Evolutionary conservation across 2,329 filamentous ascomycete genomes (phyloP), one percentile per base, ranked within the genome.

Genomic region (Clarireedia monteithiana): DNA sequence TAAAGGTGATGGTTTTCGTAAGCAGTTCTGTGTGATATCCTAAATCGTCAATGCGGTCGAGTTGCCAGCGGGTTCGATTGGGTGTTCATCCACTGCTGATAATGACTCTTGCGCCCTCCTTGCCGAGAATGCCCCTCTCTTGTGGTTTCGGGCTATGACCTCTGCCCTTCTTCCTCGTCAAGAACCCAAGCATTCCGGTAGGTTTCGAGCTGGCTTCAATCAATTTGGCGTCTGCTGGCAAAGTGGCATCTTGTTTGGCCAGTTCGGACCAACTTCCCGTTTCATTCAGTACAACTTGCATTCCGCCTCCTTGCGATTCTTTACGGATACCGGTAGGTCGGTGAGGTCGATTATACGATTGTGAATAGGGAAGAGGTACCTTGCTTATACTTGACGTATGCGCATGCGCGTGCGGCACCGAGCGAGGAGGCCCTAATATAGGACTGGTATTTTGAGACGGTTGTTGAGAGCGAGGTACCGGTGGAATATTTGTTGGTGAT

Each of bases 131-230:
- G 57, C 94, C 94, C 55, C 90, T 82, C 73, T 97, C 91, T 70
- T 90, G 92, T 26, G 91, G 91, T 74, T 96, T 96, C 1, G 94
- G 94, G 69, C 91, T 96, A 71, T 91, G 85, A 55, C 91, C 90
- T 60, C 91, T 80, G 27, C 91, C 90, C 75, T 89, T 96, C 75
- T 95, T 96, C 66, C 91, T 80, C 62, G 82, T 89, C 59, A 97
- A 77, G 70, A 99, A 95, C 1, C 90, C 89, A 62, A 97, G 86
- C 79, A 96, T 92, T 52, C 91, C 89, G 17, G 85, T 84, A n/a
- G 84, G 82, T 62, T 80, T 73, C 58, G 79, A 75, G 62, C 73
- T 76, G 58, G 73, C 75, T n/a, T 68, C 70, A 2, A 72, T 70
- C 17, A 77, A 75, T 56, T 76, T 80, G 3, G 85, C 85, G 67